Percentiles rank a stretch among this genome's conserved stretches.
These are phyloP conservation scores for Brettanomyces sp. DNA, from an alignment of 805 yeast species.

Conservation along the genomic window DNA sequence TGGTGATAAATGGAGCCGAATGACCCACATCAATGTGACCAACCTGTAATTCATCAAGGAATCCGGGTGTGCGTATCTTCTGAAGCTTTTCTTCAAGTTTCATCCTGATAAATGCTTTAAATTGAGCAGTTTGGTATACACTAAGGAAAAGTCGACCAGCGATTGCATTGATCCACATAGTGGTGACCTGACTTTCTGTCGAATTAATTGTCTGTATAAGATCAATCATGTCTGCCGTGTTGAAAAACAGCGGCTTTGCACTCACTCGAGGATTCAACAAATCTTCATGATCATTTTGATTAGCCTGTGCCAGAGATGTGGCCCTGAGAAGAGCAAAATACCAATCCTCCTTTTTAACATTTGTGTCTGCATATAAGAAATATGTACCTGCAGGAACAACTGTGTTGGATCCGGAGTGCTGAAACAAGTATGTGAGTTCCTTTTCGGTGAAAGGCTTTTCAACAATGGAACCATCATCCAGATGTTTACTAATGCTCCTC, in stretches of 20 bases:
- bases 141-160: constrained; percentile 76
- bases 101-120: constrained; percentile 47
- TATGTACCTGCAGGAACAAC: constrained; percentile 29
- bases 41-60: constrained; percentile 73
- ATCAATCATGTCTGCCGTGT: constrained; percentile 60
- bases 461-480: neutral
- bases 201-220: constrained; percentile 73
- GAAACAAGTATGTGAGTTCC: constrained; percentile 29
- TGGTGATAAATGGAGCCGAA: constrained; percentile 71
- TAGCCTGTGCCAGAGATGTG: constrained; percentile 31
- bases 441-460: constrained; percentile 36
- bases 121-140: constrained; percentile 58
- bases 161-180: constrained; percentile 87
- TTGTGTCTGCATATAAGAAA: constrained; percentile 68
- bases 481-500: constrained; percentile 17
- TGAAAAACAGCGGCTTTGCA: constrained; percentile 69
- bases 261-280: constrained; percentile 46
- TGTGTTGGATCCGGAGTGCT: constrained; percentile 10
- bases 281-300: constrained; percentile 12
- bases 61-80: constrained; percentile 79
- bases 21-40: constrained; percentile 66
- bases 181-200: constrained; percentile 71
- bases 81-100: constrained; percentile 65
- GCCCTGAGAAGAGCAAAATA: constrained; percentile 80
- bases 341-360: constrained; percentile 86